phyloP scores from a whole-genome alignment of 192 early-diverging fungal genomes.

The Funneliformis mosseae region DNA sequence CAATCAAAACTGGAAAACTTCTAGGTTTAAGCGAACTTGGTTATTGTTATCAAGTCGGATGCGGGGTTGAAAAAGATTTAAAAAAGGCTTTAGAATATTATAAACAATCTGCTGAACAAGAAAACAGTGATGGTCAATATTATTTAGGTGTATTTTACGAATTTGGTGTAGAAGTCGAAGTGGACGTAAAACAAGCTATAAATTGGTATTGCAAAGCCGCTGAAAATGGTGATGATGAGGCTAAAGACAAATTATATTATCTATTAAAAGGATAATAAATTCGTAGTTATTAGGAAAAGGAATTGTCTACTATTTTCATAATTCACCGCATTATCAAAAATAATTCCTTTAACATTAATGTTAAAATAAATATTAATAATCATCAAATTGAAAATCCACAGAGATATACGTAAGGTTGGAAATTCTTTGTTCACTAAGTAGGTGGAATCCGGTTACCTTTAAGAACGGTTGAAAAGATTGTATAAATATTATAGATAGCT shows the following conservation, averaged over 20 bases:
- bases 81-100: slow-evolving; percentile 53
- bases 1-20: slow-evolving; percentile 72
- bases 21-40: slow-evolving; percentile 82
- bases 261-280: neutral
- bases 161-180: slow-evolving; percentile 58
- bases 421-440: too few species aligned
- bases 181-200: slow-evolving; percentile 52
- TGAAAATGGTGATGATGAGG: slow-evolving; percentile 8
- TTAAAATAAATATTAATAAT: too few species aligned
- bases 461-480: too few species aligned
- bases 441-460: too few species aligned
- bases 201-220: slow-evolving; percentile 70
- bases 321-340: too few species aligned
- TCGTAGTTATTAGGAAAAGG: too few species aligned
- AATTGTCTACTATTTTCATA: too few species aligned
- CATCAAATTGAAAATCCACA: too few species aligned
- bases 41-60: slow-evolving; percentile 79
- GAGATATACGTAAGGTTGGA: too few species aligned
- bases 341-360: too few species aligned
- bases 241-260: neutral
- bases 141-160: slow-evolving; percentile 63
- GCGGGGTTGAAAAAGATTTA: slow-evolving; percentile 67
- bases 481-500: too few species aligned
- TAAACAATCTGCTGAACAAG: slow-evolving; percentile 53
- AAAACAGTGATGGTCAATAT: slow-evolving; percentile 58